A percentile compares a stretch with the other conserved stretches of the same genome.
phyloP scores from a whole-genome alignment of 1,284 basidiomycete genomes.

The Moesziomyces sp. region DNA sequence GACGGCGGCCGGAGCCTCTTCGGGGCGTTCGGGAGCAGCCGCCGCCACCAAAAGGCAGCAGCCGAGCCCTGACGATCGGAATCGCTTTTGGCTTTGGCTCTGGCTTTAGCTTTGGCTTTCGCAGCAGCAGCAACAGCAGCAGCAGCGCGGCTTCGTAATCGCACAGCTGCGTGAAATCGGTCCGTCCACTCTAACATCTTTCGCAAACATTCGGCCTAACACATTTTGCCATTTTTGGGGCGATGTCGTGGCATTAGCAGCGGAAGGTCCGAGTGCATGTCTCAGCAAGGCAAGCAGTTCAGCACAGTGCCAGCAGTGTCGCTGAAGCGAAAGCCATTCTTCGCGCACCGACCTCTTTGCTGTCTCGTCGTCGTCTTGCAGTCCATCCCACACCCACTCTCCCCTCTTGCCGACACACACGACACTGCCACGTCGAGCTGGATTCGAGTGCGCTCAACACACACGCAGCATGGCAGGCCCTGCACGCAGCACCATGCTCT shows the following conservation, averaged over 20 bases:
- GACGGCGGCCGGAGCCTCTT: too few species aligned
- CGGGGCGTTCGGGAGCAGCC: too few species aligned
- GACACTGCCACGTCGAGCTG: neutral
- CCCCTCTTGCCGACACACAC: too few species aligned
- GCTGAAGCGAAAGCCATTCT: too few species aligned
- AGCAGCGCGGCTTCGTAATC: constrained; percentile 10
- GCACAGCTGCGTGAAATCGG: neutral
- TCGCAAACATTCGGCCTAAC: constrained; percentile 3
- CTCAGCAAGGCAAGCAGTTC: too few species aligned
- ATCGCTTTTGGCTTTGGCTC: neutral
- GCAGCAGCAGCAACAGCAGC: neutral
- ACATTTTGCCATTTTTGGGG: neutral
- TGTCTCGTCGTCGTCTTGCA: too few species aligned
- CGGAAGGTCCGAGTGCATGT: neutral
- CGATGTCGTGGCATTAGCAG: constrained; percentile 8
- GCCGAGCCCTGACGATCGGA: too few species aligned
- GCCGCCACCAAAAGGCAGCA: too few species aligned
- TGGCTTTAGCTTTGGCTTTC: too few species aligned
- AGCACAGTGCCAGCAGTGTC: too few species aligned
- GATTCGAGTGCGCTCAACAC: neutral
- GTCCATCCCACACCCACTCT: too few species aligned
- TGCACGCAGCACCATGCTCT: neutral
- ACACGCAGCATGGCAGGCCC: constrained; percentile 3
- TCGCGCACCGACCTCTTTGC: constrained; percentile 12
- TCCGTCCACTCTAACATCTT: too few species aligned